Conservation (phyloP, 805 yeast genomes). For the Kregervanrija delftensis region DNA sequence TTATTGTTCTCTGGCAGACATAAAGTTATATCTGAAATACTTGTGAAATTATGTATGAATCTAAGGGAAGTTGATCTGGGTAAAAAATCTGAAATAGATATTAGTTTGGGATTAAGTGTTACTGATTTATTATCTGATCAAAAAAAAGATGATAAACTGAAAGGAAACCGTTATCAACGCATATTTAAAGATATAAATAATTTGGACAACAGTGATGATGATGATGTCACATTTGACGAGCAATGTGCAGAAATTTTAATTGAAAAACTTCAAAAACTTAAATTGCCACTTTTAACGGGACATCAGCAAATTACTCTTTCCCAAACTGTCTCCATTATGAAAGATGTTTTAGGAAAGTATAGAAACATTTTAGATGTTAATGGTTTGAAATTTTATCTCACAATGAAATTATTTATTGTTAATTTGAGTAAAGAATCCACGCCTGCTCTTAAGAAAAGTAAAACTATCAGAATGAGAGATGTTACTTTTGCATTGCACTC, state of each 20-base stretch:
- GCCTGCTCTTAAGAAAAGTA: conserved; percentile 3
- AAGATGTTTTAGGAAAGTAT: conserved; percentile 41
- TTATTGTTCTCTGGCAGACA: conserved; percentile 56
- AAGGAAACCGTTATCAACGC: not conserved
- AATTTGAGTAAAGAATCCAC: conserved; percentile 26
- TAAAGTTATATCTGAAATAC: conserved; percentile 46
- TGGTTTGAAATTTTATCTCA: conserved; percentile 66
- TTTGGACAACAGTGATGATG: conserved; percentile 18
- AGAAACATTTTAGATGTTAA: conserved; percentile 47
- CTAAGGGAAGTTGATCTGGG: conserved; percentile 49
- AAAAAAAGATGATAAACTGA: not conserved
- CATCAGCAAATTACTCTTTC: conserved; percentile 86
- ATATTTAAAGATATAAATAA: conserved; percentile 1
- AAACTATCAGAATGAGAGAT: conserved; percentile 67
- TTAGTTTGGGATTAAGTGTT: conserved; percentile 17
- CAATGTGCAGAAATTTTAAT: conserved; percentile 39
- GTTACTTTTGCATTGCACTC: conserved; percentile 84
- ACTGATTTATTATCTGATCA: conserved; percentile 1
- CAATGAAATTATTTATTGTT: conserved; percentile 57
- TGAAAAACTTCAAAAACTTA: conserved; percentile 53
- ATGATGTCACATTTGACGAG: conserved; percentile 15
- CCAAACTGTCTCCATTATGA: conserved; percentile 59
- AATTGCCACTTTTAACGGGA: conserved; percentile 77
- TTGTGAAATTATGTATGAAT: conserved; percentile 44
- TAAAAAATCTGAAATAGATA: conserved; percentile 13